Conservation (phyloP, 202 grass and related monocot genomes). For the Dendrocalamus latiflorus region DNA sequence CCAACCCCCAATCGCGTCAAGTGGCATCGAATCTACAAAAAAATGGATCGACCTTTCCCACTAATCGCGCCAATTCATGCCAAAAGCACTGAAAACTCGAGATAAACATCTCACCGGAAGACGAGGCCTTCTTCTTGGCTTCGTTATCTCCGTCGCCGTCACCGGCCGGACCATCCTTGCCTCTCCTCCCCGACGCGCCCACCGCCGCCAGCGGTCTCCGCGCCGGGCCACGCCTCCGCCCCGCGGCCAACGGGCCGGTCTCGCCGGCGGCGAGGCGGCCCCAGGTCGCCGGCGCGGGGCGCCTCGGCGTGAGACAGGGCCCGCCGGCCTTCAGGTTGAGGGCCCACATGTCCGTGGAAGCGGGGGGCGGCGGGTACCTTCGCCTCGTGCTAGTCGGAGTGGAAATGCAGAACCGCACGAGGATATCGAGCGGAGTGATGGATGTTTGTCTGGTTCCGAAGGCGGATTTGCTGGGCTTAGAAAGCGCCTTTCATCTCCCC, state of each 20-base stretch:
- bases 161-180: background rate
- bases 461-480: background rate
- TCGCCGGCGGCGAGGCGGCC: conserved; percentile 5
- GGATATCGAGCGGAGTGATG: background rate
- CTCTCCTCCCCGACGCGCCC: conserved; percentile 45
- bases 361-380: background rate
- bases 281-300: conserved; percentile 13
- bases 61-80: background rate
- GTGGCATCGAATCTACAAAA: background rate
- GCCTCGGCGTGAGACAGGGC: conserved; percentile 34
- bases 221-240: conserved; percentile 16
- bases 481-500: conserved; percentile 8
- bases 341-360: conserved; percentile 47
- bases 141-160: conserved; percentile 34
- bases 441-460: background rate
- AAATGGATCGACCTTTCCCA: background rate
- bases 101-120: conserved; percentile 35
- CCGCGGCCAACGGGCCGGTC: background rate
- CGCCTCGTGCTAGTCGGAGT: background rate
- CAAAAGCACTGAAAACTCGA: background rate
- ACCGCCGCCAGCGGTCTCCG: conserved; percentile 45
- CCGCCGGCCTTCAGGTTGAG: conserved; percentile 57
- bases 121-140: conserved; percentile 35
- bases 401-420: conserved; percentile 11
- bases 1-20: background rate